These are phyloP conservation scores for Mycena crocata DNA, from an alignment of 768 basidiomycete species.

Conservation along the genomic window DNA sequence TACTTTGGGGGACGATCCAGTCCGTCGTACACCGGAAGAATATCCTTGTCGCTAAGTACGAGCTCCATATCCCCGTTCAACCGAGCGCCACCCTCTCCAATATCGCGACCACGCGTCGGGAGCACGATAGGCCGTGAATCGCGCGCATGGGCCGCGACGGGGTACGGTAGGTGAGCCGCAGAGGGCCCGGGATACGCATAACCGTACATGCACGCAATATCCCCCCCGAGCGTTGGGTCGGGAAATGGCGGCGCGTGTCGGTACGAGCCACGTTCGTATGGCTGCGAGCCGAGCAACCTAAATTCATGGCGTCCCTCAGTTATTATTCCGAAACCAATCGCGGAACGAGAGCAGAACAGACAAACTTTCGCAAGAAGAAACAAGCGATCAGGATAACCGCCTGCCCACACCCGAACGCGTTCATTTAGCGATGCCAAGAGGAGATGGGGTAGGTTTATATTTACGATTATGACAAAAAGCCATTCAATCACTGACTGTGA, in stretches of 20 bases:
- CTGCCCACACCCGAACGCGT: neutral
- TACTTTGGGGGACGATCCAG: constrained; percentile 7
- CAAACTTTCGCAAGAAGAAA: constrained; percentile 13
- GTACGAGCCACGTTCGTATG: neutral
- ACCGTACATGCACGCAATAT: neutral
- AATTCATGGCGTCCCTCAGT: neutral
- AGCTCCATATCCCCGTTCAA: neutral
- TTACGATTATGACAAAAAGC: neutral
- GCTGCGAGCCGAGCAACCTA: neutral
- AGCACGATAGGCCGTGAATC: neutral
- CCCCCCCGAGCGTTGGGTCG: neutral
- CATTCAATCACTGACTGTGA: neutral
- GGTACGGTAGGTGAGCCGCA: too few species aligned
- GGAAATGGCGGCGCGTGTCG: neutral
- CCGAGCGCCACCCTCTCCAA: neutral
- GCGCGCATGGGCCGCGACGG: neutral
- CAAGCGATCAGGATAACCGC: constrained; percentile 7
- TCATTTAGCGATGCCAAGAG: neutral
- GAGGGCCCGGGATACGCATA: neutral
- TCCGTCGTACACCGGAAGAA: constrained; percentile 10
- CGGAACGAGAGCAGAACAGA: neutral
- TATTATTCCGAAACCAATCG: neutral
- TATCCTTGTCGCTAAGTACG: neutral
- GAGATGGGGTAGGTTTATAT: neutral
- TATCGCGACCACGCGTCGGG: neutral